Percentiles rank a stretch among this genome's conserved stretches.
Evolutionary conservation across 148 eudicot species (phyloP).

Genomic region (Oxyria digyna): DNA sequence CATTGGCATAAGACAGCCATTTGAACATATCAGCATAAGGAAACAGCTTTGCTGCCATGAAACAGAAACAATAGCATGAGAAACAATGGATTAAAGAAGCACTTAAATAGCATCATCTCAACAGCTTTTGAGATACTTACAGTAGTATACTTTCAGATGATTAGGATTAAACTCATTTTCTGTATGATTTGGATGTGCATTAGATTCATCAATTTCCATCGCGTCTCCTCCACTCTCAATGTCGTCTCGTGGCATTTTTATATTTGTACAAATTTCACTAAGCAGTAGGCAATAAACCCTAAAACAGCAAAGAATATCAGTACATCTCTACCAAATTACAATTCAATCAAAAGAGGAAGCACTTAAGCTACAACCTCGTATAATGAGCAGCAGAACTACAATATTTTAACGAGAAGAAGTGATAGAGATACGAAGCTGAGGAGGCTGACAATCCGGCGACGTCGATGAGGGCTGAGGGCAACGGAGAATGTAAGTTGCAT

Average conservation of each 20-base stretch:
- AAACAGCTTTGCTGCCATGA: constrained; percentile 63
- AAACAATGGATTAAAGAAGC: not conserved
- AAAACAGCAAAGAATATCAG: not conserved
- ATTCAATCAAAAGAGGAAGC: not conserved
- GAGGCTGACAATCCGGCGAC: not conserved
- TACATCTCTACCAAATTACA: not conserved
- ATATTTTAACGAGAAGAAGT: not conserved
- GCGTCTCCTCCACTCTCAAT: constrained; percentile 42
- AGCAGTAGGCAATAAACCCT: not conserved
- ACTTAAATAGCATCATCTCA: not conserved
- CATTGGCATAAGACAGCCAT: constrained; percentile 95
- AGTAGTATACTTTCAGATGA: constrained; percentile 64
- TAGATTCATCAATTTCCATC: constrained; percentile 48
- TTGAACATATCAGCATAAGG: constrained; percentile 74
- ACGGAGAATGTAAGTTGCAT: not conserved
- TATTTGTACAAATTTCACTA: not conserved
- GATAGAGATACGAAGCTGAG: not conserved
- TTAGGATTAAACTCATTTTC: constrained; percentile 42
- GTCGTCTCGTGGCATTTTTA: constrained; percentile 35
- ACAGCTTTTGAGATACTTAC: constrained; percentile 20
- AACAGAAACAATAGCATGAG: not conserved
- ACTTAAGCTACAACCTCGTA: no score
- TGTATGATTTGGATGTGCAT: constrained; percentile 14
- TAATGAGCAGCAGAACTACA: no score
- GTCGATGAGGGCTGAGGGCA: not conserved